These are phyloP conservation scores for Xylaria scruposa DNA, from an alignment of 495 filamentous ascomycete genomes.

Conservation along the genomic window DNA sequence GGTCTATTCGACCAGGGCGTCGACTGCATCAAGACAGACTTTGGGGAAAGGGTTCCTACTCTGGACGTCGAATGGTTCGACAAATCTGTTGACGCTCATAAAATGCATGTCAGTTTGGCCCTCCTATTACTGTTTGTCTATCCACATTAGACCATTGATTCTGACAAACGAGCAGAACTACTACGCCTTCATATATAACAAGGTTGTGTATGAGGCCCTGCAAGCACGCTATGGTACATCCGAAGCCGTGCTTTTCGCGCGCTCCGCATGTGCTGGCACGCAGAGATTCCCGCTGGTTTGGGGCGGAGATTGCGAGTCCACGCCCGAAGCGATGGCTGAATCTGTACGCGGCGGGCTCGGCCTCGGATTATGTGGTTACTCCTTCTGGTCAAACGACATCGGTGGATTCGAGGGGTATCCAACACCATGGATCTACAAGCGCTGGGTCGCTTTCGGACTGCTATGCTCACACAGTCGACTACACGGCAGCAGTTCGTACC, in stretches of 20 bases:
- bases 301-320: conserved; percentile 75
- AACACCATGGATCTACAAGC: conserved; percentile 73
- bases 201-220: conserved; percentile 70
- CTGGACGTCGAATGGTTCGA: conserved; percentile 65
- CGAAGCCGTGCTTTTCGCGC: conserved; percentile 71
- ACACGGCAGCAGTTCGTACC: conserved; percentile 70
- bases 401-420: conserved; percentile 76
- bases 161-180: conserved; percentile 55
- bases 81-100: conserved; percentile 59
- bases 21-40: conserved; percentile 76
- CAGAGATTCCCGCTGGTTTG: conserved; percentile 72
- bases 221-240: conserved; percentile 62
- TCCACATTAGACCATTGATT: neutral
- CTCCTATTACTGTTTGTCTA: neutral
- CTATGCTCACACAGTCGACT: conserved; percentile 71
- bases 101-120: conserved; percentile 61
- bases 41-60: conserved; percentile 73
- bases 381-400: conserved; percentile 75
- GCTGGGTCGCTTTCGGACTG: conserved; percentile 76
- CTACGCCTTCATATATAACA: conserved; percentile 74
- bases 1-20: conserved; percentile 69
- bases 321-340: conserved; percentile 76
- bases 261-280: conserved; percentile 68
- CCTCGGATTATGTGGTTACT: conserved; percentile 69
- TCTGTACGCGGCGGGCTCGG: conserved; percentile 71